Evolutionary conservation across 257 asterid genomes (phyloP), one percentile per base, ranked within the genome.

Genomic region (Forsythia suspensa): DNA sequence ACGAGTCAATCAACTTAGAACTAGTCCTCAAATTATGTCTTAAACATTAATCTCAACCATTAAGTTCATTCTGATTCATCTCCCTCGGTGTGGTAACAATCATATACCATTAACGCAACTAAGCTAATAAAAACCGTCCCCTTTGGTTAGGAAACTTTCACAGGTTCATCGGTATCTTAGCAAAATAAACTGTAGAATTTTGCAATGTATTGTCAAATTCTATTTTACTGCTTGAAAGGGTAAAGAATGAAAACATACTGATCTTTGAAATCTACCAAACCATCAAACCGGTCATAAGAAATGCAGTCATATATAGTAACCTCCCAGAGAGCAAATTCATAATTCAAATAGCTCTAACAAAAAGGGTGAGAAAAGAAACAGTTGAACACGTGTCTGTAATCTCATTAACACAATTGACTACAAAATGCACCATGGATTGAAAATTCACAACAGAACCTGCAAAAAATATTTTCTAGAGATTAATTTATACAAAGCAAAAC

Each of bases 401-500:
- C 39, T 63, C 40, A 21, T 63, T 21, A 24, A 63, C 16, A 63
- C 39, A 1, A 24, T 3, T 29, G 15, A 29, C 5, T 63, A 29
- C 70, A 63, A 11, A 21, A 21, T 20, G 36, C 37, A 61, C 15
- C 11, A 10, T 13, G 6, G 69, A 24, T 37, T 63, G 6, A 11
- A 63, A 63, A 24, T 10, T 24, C 70, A 63, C 29, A 63, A 29
- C 67, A 78, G 38, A 38, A 75, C 39, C 76, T 63, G n/a, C 73
- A 71, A 70, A 57, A 20, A 59, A 16, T 38, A 16, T 38, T 36
- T 46, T 73, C 65, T 68, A 71, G 77, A 15, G 39, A 81, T 20
- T 65, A 69, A 38, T 48, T 57, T 37, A 72, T 66, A 76, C 39
- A 76, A 80, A 73, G 44, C 34, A 40, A 71, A 82, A 71, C 61